Evolutionary conservation across 2,329 filamentous ascomycete genomes (phyloP), one percentile per base, ranked within the genome.

Genomic region (Celoporthe dispersa): DNA sequence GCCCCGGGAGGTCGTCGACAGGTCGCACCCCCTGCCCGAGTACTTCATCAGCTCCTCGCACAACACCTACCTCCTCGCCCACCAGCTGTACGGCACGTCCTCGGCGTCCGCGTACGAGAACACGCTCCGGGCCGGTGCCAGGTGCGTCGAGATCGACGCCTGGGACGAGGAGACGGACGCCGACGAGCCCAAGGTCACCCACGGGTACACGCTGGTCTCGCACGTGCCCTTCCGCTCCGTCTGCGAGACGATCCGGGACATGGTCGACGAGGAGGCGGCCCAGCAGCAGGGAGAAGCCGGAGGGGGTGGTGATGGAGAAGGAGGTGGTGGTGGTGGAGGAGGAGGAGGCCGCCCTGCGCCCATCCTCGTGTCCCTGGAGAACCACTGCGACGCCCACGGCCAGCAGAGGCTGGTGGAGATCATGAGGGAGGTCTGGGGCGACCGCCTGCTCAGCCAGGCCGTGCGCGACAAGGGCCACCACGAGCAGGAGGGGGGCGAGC

Each of bases 41-140:
- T 93, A 93, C 79, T 92, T 89, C 75, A 88, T 93, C 79, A 91
- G 88, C 78, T 91, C 89, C 4, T 91, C 88, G 73, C 91, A 93
- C 80, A 93, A 93, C 78, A 93, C 91, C 0, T 93, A 93, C 75
- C 81, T 93, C 35, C 82, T 90, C 75, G 90, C 90, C 0, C 89
- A 92, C 77, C 91, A 93, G 79, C 85, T 93, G 2, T 90, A 84
- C 74, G 91, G 91, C 5, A 81, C 81, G 31, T 91, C 89, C 1
- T 87, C 86, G 2, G 88, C 88, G 9, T 81, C 83, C 4, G 90
- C 89, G 0, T 93, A 93, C 75, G 84, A 89, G 74, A 87, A 84
- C 7, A 88, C 89, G 0, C 80, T 93, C 22, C 81, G 80, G 39
- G 87, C 88, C 0, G 91, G 90, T 1, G 89, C 89, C 1, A 83